Base-by-base conservation (phyloP, 805 yeast species). In the Candida berthetii region DNA sequence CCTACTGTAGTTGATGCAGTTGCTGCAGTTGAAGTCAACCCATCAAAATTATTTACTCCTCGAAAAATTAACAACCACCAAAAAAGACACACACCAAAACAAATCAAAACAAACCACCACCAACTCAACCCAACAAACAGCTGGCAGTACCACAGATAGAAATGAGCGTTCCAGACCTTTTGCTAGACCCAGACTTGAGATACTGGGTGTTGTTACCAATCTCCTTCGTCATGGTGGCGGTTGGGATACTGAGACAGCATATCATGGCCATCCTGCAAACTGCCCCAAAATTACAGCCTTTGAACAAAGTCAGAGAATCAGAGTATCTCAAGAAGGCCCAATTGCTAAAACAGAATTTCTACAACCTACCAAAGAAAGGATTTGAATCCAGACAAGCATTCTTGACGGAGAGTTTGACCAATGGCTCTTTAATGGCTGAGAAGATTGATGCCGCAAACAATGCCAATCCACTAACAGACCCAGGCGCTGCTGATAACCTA, bases 151-250 rank as follows among this genome's bases (percentile, higher is more conserved):
- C n/a, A n/a, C n/a, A n/a, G n/a, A n/a, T 16, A 7, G 7, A 11
- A 31, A 50, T 48, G 54, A 37, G 46, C 4, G 67, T 65, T 25
- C 76, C 80, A 2, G 83, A 80, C 41, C 60, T 83, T 17, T 62
- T 80, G 14, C 66, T 91, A 36, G 98, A 91, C 56, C 95, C 96
- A 4, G 74, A 77, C 41, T 69, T 93, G 46, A 82, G 85, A 58
- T 75, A 80, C 52, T 91, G 98, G 97, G 98, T 89, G 25, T 68
- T 93, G 15, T 60, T 88, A 29, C 99, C 99, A 19, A 90, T 93
- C 35, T 79, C 96, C 6, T 57, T 84, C 17, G 95, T 89, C 17
- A 89, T 93, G 96, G 82, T 93, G 10, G 63, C 90, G 42, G 88
- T 88, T 4, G 96, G 96, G 7, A 61, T 91, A 16, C 61, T 88